Evolutionary conservation across 148 eudicot species (phyloP), one percentile per base, ranked within the genome.

Genomic region (Cornus florida): DNA sequence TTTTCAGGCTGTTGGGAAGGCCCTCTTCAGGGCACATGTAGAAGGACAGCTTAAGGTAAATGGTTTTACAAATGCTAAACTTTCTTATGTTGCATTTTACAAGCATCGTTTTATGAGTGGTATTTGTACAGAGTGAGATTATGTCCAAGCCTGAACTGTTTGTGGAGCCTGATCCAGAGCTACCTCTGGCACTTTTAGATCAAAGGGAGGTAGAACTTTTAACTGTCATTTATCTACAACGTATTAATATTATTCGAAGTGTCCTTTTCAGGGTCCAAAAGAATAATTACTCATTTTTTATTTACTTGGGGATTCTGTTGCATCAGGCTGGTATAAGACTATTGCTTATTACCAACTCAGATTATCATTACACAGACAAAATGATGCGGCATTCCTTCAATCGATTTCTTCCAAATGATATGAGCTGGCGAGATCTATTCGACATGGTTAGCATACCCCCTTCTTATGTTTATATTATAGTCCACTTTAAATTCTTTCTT

Each of bases 371-470:
- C 82, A 86, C 99, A 19, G 91, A 93, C 87, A 92, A 93, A 84
- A 95, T 95, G 99, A 95, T 95, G 99, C 89, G 80, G 66, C 97
- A 95, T 82, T 95, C 99, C 65, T 95, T 95, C 76, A 92, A 95
- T 85, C 89, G 90, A 87, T 95, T 85, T 81, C 99, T 95, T 83
- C 99, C 99, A 66, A 93, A 95, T 84, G 94, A 93, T 80, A 91
- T 93, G 97, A 80, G 68, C 77, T 95, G 99, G 99, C 84, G 93
- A 81, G 99, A 93, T 85, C 91, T 95, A 43, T 95, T 95, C 86
- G 99, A 93, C 77, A 93, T 95, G 91, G 99, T 95, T 79, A n/a
- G 89, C 82, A 66, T 33, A 74, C 70, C 32, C 35, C 19, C 24
- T 0, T 35, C 38, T 43, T 43, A 53, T 31, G 33, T 16, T 17